Conservation (phyloP, 2,329 filamentous ascomycete genomes). For the Fusarium sambucinum region DNA sequence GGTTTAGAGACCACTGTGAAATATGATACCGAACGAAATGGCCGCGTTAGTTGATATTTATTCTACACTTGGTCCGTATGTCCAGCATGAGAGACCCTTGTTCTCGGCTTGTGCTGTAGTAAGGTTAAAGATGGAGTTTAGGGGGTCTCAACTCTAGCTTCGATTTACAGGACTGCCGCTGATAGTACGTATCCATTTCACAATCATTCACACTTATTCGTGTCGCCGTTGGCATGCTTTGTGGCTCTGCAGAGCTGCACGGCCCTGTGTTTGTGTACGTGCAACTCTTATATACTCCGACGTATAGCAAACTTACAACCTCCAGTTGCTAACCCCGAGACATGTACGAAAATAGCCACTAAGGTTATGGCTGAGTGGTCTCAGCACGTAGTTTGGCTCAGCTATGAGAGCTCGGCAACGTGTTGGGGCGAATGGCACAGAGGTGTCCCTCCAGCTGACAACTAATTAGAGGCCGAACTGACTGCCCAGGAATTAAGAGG, state of each 20-base stretch:
- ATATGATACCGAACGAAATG: background rate
- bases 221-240: background rate
- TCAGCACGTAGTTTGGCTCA: background rate
- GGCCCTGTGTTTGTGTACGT: constrained; percentile 6
- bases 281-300: constrained; percentile 14
- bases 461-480: background rate
- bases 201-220: background rate
- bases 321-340: background rate
- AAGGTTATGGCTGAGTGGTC: constrained; percentile 41
- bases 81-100: background rate
- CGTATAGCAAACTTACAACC: background rate
- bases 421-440: background rate
- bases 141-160: background rate
- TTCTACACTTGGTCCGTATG: background rate
- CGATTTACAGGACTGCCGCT: too few relatives aligned
- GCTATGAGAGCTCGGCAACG: background rate
- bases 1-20: background rate
- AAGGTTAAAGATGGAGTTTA: background rate
- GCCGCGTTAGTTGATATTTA: background rate
- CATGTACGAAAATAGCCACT: constrained; percentile 41
- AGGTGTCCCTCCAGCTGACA: background rate
- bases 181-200: background rate
- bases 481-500: background rate
- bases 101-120: background rate
- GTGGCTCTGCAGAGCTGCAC: background rate